Percentiles rank a stretch among this genome's conserved stretches.
These are phyloP conservation scores for Cucumis cinereus DNA, from an alignment of 306 rosid genomes.

Conservation along the genomic window DNA sequence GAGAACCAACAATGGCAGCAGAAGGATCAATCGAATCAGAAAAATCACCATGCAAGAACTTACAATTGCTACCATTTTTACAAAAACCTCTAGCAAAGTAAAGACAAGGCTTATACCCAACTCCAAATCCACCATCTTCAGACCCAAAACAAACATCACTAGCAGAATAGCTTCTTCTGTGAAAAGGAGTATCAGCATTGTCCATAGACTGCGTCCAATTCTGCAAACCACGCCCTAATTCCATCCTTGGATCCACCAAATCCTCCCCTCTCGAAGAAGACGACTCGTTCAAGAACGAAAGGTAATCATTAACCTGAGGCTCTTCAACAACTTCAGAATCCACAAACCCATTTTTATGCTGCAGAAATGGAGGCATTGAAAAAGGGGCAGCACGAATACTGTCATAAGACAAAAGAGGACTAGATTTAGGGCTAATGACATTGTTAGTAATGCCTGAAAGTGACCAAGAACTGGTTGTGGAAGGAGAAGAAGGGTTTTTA, in stretches of 20 bases:
- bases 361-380: constrained; percentile 20
- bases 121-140: constrained; percentile 47
- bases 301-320: constrained; percentile 53
- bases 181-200: constrained; percentile 59
- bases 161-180: constrained; percentile 71
- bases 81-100: constrained; percentile 87
- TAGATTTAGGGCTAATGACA: constrained; percentile 64
- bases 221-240: constrained; percentile 32
- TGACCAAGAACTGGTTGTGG: constrained; percentile 41
- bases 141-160: constrained; percentile 63
- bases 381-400: constrained; percentile 36
- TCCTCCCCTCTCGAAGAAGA: constrained; percentile 43
- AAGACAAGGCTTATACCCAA: constrained; percentile 71
- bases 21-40: constrained; percentile 41
- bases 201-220: constrained; percentile 45
- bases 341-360: constrained; percentile 21
- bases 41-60: constrained; percentile 61
- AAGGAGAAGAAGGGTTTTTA: constrained; percentile 42
- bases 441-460: constrained; percentile 37
- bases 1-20: constrained; percentile 57
- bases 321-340: constrained; percentile 50
- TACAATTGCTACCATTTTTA: constrained; percentile 79
- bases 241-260: constrained; percentile 40
- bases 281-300: constrained; percentile 59
- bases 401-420: constrained; percentile 46